Percentiles rank a stretch among this genome's conserved stretches.
These are phyloP conservation scores for Penicillium parvum DNA, from an alignment of 495 filamentous ascomycete species.

Conservation along the genomic window DNA sequence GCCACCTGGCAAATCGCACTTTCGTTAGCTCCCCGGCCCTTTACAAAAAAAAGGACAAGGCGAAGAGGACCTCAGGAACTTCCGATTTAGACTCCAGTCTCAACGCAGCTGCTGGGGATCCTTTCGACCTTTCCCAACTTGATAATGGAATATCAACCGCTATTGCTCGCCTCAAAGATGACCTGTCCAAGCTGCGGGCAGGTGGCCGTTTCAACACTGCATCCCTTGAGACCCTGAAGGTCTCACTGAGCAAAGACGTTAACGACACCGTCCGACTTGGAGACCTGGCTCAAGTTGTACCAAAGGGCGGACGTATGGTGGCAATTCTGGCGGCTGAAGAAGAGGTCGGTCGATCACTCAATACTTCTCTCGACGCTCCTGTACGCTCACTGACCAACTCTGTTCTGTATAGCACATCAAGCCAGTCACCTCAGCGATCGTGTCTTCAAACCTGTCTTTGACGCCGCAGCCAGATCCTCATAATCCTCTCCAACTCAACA, in stretches of 20 bases:
- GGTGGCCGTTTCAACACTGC: constrained; percentile 69
- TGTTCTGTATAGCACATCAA: constrained; percentile 54
- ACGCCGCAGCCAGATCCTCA: constrained; percentile 67
- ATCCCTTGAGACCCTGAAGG: constrained; percentile 58
- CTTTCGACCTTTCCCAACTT: constrained; percentile 64
- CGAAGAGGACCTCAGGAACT: constrained; percentile 19
- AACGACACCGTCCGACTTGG: constrained; percentile 51
- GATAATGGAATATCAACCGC: constrained; percentile 53
- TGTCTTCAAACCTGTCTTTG: constrained; percentile 62
- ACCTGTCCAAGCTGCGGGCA: constrained; percentile 60
- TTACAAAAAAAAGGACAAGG: constrained; percentile 40
- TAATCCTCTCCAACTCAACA: constrained; percentile 65
- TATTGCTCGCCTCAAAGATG: constrained; percentile 53
- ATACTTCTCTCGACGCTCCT: background rate
- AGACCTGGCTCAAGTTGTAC: constrained; percentile 73
- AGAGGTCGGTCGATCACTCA: constrained; percentile 42
- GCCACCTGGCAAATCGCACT: constrained; percentile 3
- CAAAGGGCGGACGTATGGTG: constrained; percentile 63
- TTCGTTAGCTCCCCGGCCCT: constrained; percentile 27
- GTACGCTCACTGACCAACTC: background rate
- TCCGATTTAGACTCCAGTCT: constrained; percentile 16
- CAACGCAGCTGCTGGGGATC: constrained; percentile 41
- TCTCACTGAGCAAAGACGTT: constrained; percentile 52
- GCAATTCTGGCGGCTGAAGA: constrained; percentile 61
- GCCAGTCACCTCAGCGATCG: constrained; percentile 66